These are phyloP conservation scores for Balamuthia mandrillaris DNA, from an alignment of 208 protist genomes.

Conservation along the genomic window DNA sequence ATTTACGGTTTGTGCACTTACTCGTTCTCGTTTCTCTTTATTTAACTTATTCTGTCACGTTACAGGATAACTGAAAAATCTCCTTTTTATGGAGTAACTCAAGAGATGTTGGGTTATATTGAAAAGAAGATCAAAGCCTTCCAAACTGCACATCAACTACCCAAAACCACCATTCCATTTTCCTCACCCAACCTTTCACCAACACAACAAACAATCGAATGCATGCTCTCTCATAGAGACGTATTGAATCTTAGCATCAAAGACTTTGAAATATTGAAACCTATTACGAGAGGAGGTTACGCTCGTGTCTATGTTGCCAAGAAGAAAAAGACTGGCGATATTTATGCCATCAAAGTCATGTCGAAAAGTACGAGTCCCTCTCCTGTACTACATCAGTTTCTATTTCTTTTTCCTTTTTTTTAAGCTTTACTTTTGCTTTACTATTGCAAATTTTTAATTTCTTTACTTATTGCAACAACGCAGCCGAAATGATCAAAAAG, in stretches of 20 bases:
- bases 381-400: too few species aligned
- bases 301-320: constrained; percentile 61
- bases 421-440: too few species aligned
- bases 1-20: neutral
- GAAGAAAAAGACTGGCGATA: constrained; percentile 68
- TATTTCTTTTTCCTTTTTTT: too few species aligned
- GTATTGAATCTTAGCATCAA: constrained; percentile 12
- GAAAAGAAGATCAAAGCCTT: neutral
- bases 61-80: neutral
- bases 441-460: too few species aligned
- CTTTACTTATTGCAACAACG: too few species aligned
- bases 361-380: too few species aligned
- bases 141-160: neutral
- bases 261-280: constrained; percentile 75
- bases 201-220: neutral
- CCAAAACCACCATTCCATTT: neutral
- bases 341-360: constrained; percentile 75
- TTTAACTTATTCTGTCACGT: neutral
- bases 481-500: constrained; percentile 65
- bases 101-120: neutral
- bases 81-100: neutral
- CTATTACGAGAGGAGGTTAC: constrained; percentile 69
- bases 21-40: neutral
- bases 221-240: too few species aligned
- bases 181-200: neutral